Base-by-base conservation (phyloP, 2,329 filamentous ascomycete genomes). In the Fusarium palustre region DNA sequence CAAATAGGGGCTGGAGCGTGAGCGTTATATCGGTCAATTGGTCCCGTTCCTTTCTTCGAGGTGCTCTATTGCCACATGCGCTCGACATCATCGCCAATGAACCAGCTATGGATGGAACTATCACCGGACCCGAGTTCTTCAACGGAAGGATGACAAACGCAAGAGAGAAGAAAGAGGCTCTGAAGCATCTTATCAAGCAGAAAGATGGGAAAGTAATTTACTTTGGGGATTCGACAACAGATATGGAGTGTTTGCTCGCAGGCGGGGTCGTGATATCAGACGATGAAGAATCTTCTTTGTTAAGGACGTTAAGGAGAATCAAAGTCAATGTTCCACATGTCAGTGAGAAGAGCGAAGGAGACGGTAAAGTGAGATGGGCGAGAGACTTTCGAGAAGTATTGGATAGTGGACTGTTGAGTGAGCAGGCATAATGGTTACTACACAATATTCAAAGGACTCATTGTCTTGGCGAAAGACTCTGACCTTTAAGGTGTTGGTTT, bases 191-290 rank as follows among this genome's bases (percentile, higher is more conserved):
- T 33, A 64, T 46, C 33, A 56, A 56, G 9, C 71, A 71, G 15
- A 53, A 55, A 15, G 66, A 73, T 7, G 66, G 59, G 2, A 57
- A 68, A 57, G 71, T 79, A n/a, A 74, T 86, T n/a, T 89, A 88
- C 76, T 83, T 88, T 73, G 87, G 87, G 10, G 87, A 89, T 73
- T 87, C 86, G 30, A 81, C 81, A 3, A 88, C 86, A 3, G 87
- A 89, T 72, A 75, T 88, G 58, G 82, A 84, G 71, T 88, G 86
- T 61, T 75, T 89, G 38, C 68, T 87, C 6, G 72, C 75, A 24
- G 76, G 78, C 8, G 87, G 86, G 6, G 76, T 88, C 24, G 81
- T 85, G 42, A 79, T 89, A 39, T 79, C 82, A 2, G 73, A 81
- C 38, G 70, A 77, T 18, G 77, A 77, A 60, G 69, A 62, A 7